Conservation (phyloP, 1,284 basidiomycete species). For the Sutorius eximius region DNA sequence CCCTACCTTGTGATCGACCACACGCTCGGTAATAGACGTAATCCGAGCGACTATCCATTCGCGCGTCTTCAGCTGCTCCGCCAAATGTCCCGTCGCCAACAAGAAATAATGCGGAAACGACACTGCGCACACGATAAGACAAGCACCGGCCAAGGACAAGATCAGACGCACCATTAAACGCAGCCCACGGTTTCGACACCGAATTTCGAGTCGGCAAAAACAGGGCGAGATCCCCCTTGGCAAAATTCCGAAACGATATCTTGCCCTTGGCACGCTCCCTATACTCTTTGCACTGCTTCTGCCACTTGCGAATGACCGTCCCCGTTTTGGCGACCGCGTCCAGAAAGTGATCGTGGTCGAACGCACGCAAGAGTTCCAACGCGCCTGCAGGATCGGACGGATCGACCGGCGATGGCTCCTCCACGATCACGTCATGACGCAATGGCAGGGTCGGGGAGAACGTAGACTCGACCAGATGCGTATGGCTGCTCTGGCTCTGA, state of each 20-base stretch:
- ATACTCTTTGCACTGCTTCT: constrained; percentile 94
- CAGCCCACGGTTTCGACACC: constrained; percentile 92
- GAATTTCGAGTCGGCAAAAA: constrained; percentile 96
- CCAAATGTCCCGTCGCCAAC: constrained; percentile 79
- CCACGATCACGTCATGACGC: constrained; percentile 54
- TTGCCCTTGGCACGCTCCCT: constrained; percentile 90
- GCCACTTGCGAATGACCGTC: constrained; percentile 90
- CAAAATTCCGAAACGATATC: constrained; percentile 91
- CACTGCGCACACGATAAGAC: constrained; percentile 46
- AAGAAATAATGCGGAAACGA: constrained; percentile 98
- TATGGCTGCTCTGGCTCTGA: constrained; percentile 24
- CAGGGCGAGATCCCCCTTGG: constrained; percentile 89
- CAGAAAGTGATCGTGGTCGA: constrained; percentile 82
- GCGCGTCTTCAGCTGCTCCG: constrained; percentile 80
- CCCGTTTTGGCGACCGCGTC: constrained; percentile 81
- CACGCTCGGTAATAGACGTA: constrained; percentile 81
- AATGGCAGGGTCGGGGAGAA: constrained; percentile 46
- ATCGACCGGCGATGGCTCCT: constrained; percentile 72
- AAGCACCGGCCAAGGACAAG: background rate
- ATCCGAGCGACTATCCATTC: constrained; percentile 97
- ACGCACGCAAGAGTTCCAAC: constrained; percentile 65
- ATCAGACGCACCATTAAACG: constrained; percentile 74
- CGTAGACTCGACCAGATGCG: constrained; percentile 45
- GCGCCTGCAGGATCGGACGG: constrained; percentile 68
- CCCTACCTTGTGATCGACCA: constrained; percentile 77